These are phyloP conservation scores for Saccharomycopsis oosterbeekiorum DNA, from an alignment of 805 yeast genomes.

Conservation along the genomic window DNA sequence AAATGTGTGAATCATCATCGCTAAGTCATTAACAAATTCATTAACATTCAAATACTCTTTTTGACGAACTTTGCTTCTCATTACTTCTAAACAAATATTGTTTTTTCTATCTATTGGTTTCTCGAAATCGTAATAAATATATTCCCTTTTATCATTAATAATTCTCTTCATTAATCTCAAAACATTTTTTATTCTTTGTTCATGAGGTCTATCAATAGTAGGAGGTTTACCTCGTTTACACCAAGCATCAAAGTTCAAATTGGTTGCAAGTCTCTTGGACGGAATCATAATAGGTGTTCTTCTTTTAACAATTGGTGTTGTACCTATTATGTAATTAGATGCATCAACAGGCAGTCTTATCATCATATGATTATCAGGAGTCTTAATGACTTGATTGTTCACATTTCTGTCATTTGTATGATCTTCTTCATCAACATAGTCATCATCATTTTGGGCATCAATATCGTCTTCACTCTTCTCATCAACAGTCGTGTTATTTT, in stretches of 20 bases:
- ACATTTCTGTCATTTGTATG: background rate
- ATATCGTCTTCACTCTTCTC: background rate
- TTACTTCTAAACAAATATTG: conserved; percentile 62
- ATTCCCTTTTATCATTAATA: conserved; percentile 39
- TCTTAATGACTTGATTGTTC: background rate
- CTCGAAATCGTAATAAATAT: conserved; percentile 59
- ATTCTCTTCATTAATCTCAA: conserved; percentile 73
- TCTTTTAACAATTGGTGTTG: background rate
- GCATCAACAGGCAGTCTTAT: background rate
- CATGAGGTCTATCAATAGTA: conserved; percentile 82
- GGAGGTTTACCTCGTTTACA: conserved; percentile 86
- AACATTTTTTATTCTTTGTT: conserved; percentile 82
- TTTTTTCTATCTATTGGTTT: conserved; percentile 65
- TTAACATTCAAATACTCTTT: conserved; percentile 73
- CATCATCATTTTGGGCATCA: background rate
- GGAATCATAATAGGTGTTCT: background rate
- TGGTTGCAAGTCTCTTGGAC: background rate
- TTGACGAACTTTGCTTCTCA: conserved; percentile 75
- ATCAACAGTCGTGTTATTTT: background rate
- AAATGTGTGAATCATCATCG: conserved; percentile 63
- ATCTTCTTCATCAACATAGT: background rate
- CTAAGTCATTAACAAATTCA: conserved; percentile 66
- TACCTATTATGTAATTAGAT: background rate
- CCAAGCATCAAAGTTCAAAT: conserved; percentile 24
- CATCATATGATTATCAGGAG: background rate